Evolutionary conservation across 2,329 filamentous ascomycete species (phyloP), one percentile per base, ranked within the genome.

Genomic region (Rutstroemia sp.): DNA sequence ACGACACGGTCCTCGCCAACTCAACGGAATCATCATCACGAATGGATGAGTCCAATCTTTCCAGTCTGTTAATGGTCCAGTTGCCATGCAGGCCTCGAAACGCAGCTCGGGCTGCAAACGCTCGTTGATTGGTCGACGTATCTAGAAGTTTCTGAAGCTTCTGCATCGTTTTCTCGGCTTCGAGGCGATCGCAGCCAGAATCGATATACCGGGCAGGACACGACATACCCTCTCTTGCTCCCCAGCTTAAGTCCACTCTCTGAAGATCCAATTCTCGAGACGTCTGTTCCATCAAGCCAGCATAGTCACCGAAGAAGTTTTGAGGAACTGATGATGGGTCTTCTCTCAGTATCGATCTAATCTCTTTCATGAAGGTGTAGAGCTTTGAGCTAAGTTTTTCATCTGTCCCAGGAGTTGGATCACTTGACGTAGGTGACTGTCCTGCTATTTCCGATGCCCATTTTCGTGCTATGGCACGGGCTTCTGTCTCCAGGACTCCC

Each of bases 401-500:
- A 14, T 27, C 18, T 23, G 6, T 9, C 2, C 30, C 8, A 2
- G 10, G 2, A 27, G 6, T 6, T 23, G 4, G 14, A 3, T 1
- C 14, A 23, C 8, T 25, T 12, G 19, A 5, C 10, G 25, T 37
- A 27, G 14, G 8, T 10, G 18, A 1, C 2, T 38, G 5, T 12
- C 12, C 25, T 3, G 10, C 16, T 9, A 21, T 21, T 30, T 34
- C 39, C 3, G 27, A 27, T 6, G 23, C 18, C 48, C 48, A 56
- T 41, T 56, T 53, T n/a, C 6, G 18, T 21, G 49, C 42, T 1
- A 57, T 48, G 7, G 48, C 23, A 4, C 54, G 49, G 19, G 54
- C 54, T 49, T 53, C 49, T 7, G 8, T 52, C 34, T 57, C 54
- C 10, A 57, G 16, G 16, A 57, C 12, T 12, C 54, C 54, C 49